Percentiles rank a stretch among this genome's conserved stretches.
phyloP scores from a whole-genome alignment of 106 monocot species.

The Dioscorea dumetorum region DNA sequence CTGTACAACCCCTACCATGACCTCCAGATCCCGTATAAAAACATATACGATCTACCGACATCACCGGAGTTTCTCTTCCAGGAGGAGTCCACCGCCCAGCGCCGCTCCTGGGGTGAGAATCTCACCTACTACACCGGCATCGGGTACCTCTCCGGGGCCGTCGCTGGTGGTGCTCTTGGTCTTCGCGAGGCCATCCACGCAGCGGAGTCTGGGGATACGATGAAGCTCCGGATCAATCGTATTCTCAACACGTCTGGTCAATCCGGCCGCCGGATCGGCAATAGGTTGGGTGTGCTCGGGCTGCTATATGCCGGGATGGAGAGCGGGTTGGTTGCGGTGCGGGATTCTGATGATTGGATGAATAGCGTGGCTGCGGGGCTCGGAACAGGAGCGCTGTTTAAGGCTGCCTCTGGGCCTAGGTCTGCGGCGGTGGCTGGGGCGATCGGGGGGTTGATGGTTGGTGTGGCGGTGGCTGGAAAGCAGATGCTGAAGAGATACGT shows the following conservation, averaged over 20 bases:
- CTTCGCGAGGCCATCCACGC: slow-evolving; percentile 28
- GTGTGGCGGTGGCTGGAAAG: slow-evolving; percentile 59
- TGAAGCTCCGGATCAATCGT: slow-evolving; percentile 55
- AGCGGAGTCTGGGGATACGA: slow-evolving; percentile 50
- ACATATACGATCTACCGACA: slow-evolving; percentile 61
- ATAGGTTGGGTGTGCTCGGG: slow-evolving; percentile 55
- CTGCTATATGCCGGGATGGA: slow-evolving; percentile 69
- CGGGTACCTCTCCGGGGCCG: slow-evolving; percentile 61
- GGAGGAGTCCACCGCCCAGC: slow-evolving; percentile 53
- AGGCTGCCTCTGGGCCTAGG: slow-evolving; percentile 43
- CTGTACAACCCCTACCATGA: slow-evolving; percentile 60
- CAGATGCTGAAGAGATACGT: slow-evolving; percentile 73
- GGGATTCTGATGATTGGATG: slow-evolving; percentile 58
- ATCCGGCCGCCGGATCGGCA: slow-evolving; percentile 47
- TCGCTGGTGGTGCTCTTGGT: slow-evolving; percentile 41
- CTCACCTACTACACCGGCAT: slow-evolving; percentile 74
- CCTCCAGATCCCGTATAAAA: slow-evolving; percentile 38
- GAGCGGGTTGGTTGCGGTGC: slow-evolving; percentile 41
- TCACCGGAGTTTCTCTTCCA: slow-evolving; percentile 81
- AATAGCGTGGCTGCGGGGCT: slow-evolving; percentile 59
- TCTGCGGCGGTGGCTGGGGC: slow-evolving; percentile 73
- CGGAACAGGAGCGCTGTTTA: slow-evolving; percentile 48
- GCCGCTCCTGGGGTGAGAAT: slow-evolving; percentile 76
- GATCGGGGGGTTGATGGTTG: slow-evolving; percentile 68
- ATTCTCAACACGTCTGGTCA: slow-evolving; percentile 56